Conservation (phyloP, 78 protist genomes). For the Planoprotostelium fungivorum region DNA sequence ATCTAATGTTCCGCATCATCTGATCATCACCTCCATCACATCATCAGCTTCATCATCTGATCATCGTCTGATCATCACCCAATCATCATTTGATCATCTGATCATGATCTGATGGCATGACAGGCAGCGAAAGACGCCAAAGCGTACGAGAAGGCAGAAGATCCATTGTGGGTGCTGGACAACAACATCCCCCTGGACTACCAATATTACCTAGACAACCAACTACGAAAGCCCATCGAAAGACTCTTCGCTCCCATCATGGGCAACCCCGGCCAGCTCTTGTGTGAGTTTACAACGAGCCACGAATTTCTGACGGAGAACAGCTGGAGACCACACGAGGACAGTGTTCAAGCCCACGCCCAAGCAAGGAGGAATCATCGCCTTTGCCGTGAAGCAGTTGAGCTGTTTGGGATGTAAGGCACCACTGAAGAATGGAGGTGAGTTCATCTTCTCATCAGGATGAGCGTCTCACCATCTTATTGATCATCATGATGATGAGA, state of each 20-base stretch:
- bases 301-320: too few relatives aligned
- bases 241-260: slow-evolving; percentile 93
- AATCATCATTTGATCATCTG: too few relatives aligned
- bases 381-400: slow-evolving; percentile 38
- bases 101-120: too few relatives aligned
- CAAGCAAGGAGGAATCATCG: slow-evolving; percentile 71
- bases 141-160: slow-evolving; percentile 96
- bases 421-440: background rate
- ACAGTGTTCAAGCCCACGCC: slow-evolving; percentile 64
- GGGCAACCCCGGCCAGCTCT: slow-evolving; percentile 38
- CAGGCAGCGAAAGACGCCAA: slow-evolving; percentile 83
- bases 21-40: too few relatives aligned
- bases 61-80: too few relatives aligned
- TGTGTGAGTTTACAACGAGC: slow-evolving; percentile 11
- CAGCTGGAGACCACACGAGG: slow-evolving; percentile 95
- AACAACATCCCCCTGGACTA: slow-evolving; percentile 94
- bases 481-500: too few relatives aligned
- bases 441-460: too few relatives aligned
- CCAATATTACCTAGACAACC: slow-evolving; percentile 95
- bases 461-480: too few relatives aligned
- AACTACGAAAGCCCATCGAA: slow-evolving; percentile 87
- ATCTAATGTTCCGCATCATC: too few relatives aligned
- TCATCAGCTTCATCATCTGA: too few relatives aligned
- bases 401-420: slow-evolving; percentile 75
- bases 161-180: slow-evolving; percentile 97